Conservation (phyloP, 768 basidiomycete species). For the Termitomyces titanicus region DNA sequence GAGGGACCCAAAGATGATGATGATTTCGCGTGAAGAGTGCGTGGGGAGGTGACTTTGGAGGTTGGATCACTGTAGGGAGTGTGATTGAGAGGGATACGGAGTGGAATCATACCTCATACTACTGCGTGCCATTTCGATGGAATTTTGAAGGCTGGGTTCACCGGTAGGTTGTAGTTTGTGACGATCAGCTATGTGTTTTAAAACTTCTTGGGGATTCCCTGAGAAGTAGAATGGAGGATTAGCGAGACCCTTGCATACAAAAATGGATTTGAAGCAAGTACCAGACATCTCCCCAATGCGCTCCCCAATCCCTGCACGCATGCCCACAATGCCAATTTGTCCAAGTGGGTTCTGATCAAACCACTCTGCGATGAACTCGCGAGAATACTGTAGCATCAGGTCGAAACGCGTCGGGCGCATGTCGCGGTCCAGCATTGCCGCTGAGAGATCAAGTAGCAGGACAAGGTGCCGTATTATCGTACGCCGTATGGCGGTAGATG, state of each 20-base stretch:
- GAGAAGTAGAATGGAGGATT: conserved; percentile 4
- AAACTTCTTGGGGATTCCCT: conserved; percentile 98
- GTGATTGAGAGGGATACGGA: neutral
- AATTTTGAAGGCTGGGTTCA: conserved; percentile 95
- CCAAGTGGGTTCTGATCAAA: conserved; percentile 99
- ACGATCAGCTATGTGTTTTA: conserved; percentile 79
- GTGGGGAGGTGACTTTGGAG: conserved; percentile 85
- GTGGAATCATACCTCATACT: conserved; percentile 74
- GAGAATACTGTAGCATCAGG: conserved; percentile 82
- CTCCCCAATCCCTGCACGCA: conserved; percentile 89
- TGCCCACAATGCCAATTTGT: conserved; percentile 92
- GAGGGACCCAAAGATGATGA: conserved; percentile 91
- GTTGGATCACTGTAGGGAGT: neutral
- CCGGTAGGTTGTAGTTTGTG: conserved; percentile 87
- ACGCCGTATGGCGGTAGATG: conserved; percentile 84
- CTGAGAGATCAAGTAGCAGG: conserved; percentile 87
- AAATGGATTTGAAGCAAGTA: conserved; percentile 28
- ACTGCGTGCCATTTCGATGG: conserved; percentile 93
- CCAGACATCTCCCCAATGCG: conserved; percentile 91
- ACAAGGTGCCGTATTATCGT: conserved; percentile 96
- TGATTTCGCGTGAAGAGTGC: conserved; percentile 93
- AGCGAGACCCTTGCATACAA: neutral
- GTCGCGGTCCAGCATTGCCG: conserved; percentile 93
- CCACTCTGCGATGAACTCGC: conserved; percentile 94
- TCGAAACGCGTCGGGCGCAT: conserved; percentile 95